Evolutionary conservation across 2,329 filamentous ascomycete genomes (phyloP).

Genomic region (Talaromyces pinophilus): DNA sequence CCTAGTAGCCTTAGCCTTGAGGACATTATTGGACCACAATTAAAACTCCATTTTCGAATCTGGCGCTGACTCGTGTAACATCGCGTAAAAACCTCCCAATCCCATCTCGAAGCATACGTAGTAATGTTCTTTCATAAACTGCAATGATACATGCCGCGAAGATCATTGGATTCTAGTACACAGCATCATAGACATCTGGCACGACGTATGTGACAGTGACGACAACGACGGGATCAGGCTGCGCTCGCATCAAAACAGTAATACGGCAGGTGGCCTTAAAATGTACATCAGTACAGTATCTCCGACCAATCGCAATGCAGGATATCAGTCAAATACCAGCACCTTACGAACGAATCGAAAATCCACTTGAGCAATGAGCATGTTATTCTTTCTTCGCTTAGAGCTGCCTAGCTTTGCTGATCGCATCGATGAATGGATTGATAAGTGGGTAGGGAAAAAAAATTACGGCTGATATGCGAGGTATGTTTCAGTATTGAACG

Average conservation of each 20-base stretch:
- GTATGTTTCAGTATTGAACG: conserved; percentile 2
- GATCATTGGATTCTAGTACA: not conserved
- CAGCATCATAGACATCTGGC: not conserved
- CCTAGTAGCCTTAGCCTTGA: not conserved
- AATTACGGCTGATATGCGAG: not conserved
- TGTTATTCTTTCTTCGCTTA: not conserved
- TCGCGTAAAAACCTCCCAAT: not conserved
- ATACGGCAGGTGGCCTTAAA: conserved; percentile 11
- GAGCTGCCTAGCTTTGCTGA: not conserved
- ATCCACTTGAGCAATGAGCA: not conserved
- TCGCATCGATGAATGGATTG: not conserved
- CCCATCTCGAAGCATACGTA: no score
- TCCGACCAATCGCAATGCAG: not conserved
- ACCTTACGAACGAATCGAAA: not conserved
- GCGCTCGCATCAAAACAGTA: not conserved
- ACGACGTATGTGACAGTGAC: no score
- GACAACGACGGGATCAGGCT: no score
- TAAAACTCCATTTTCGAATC: not conserved
- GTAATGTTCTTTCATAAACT: not conserved
- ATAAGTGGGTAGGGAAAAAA: not conserved
- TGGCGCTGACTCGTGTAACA: not conserved
- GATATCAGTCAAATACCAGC: not conserved
- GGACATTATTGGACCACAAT: not conserved
- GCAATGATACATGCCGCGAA: not conserved
- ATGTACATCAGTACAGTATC: not conserved